Evolutionary conservation across 2,329 filamentous ascomycete genomes (phyloP).

Genomic region (Uncinocarpus reesii): DNA sequence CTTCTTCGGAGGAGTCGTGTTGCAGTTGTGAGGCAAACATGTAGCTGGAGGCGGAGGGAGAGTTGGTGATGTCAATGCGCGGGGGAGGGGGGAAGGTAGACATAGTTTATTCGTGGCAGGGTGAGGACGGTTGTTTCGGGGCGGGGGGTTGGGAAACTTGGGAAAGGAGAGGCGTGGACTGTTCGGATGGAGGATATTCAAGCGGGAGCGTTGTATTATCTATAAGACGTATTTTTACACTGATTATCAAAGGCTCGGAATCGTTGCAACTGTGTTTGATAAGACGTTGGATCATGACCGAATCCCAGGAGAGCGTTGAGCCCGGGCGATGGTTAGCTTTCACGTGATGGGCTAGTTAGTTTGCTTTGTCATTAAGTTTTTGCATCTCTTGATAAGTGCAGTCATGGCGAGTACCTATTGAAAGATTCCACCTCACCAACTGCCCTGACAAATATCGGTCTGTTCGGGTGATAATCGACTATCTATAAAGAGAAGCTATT

Average conservation of each 20-base stretch:
- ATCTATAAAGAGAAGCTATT: too few species aligned
- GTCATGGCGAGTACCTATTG: not conserved
- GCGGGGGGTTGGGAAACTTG: not conserved
- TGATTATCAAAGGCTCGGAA: too few species aligned
- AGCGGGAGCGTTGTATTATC: too few species aligned
- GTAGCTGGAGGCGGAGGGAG: slow-evolving; percentile 32
- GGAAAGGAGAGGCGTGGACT: not conserved
- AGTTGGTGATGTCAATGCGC: slow-evolving; percentile 21
- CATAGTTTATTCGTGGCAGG: slow-evolving; percentile 18
- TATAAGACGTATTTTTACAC: too few species aligned
- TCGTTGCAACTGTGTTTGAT: too few species aligned
- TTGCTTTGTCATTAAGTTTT: slow-evolving; percentile 9
- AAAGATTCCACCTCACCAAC: not conserved
- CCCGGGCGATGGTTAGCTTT: too few species aligned
- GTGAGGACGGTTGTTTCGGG: not conserved
- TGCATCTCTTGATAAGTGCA: slow-evolving; percentile 1
- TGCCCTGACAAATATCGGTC: too few species aligned
- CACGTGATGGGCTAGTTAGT: too few species aligned
- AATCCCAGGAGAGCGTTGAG: too few species aligned
- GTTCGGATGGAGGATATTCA: not conserved
- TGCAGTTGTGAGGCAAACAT: slow-evolving; percentile 29
- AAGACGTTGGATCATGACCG: too few species aligned
- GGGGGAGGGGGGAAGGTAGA: slow-evolving; percentile 24
- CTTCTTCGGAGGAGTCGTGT: slow-evolving; percentile 27
- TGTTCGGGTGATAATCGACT: not conserved